phyloP scores from a whole-genome alignment of 352 stramenopile genomes.

The Peronospora destructor region DNA sequence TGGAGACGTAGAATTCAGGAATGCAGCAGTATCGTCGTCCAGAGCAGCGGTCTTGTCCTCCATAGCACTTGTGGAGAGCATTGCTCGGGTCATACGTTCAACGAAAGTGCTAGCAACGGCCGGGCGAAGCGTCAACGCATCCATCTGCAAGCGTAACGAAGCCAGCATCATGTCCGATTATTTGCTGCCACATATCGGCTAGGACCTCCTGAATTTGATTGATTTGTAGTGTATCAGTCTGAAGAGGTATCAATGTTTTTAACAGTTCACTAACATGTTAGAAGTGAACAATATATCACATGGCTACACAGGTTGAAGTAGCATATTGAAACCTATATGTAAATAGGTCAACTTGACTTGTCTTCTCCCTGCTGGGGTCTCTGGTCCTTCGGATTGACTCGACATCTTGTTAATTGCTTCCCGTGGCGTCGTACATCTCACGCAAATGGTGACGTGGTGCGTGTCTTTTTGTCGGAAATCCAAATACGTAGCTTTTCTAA shows the following conservation, averaged over 20 bases:
- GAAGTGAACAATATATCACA: background rate
- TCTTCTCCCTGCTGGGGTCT: background rate
- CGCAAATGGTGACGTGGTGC: constrained; percentile 68
- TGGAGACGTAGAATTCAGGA: constrained; percentile 55
- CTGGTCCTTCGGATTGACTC: constrained; percentile 2
- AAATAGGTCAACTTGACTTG: too few relatives aligned
- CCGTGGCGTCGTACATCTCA: constrained; percentile 8
- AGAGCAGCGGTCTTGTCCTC: constrained; percentile 12
- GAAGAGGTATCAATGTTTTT: constrained; percentile 1
- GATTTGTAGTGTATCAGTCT: background rate
- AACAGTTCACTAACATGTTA: background rate
- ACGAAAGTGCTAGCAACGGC: constrained; percentile 24
- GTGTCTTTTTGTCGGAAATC: constrained; percentile 82
- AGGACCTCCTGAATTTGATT: constrained; percentile 3
- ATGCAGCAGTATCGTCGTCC: constrained; percentile 50
- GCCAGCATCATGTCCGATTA: constrained; percentile 44
- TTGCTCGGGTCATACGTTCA: constrained; percentile 18
- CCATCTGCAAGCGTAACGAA: constrained; percentile 49
- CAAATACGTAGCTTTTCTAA: constrained; percentile 82
- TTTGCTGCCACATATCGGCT: constrained; percentile 25
- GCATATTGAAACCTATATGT: background rate
- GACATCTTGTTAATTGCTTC: background rate
- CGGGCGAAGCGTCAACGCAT: constrained; percentile 51
- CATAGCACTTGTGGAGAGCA: constrained; percentile 35
- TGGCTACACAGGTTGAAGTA: constrained; percentile 17